Conservation (phyloP, 2,329 filamentous ascomycete genomes). For the Stagonosporopsis rhizophila region DNA sequence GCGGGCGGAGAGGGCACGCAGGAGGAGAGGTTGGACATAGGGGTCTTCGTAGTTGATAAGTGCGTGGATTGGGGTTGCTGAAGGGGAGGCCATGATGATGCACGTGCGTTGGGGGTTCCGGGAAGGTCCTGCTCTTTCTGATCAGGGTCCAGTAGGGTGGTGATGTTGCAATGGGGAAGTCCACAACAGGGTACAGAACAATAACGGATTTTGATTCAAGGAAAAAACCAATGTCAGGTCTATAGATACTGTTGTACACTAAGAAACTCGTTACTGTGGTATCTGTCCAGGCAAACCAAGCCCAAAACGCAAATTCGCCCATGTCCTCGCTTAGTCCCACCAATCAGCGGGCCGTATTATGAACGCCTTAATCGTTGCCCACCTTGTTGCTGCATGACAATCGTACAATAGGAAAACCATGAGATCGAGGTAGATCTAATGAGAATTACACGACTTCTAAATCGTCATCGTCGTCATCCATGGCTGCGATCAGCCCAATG, state of each 20-base stretch:
- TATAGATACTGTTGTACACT: constrained; percentile 22
- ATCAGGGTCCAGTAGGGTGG: background rate
- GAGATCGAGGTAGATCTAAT: constrained; percentile 20
- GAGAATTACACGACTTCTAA: constrained; percentile 56
- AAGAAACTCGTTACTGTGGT: constrained; percentile 24
- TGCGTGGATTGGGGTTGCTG: constrained; percentile 63
- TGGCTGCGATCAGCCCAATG: constrained; percentile 45
- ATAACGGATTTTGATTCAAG: constrained; percentile 6
- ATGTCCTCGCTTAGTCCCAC: constrained; percentile 39
- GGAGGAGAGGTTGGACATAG: constrained; percentile 88
- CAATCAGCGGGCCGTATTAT: constrained; percentile 35
- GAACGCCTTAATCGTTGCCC: constrained; percentile 29
- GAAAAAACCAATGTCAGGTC: constrained; percentile 13
- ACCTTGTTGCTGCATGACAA: constrained; percentile 5
- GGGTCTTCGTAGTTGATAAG: constrained; percentile 83
- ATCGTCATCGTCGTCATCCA: constrained; percentile 55
- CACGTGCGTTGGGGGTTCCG: background rate
- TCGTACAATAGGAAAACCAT: constrained; percentile 6
- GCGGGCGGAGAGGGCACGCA: constrained; percentile 70
- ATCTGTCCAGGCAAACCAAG: constrained; percentile 20
- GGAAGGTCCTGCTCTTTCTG: background rate
- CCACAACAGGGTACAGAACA: background rate
- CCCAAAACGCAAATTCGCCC: constrained; percentile 23
- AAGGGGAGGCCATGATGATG: constrained; percentile 20
- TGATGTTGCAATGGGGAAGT: background rate